Conservation (phyloP, 75 land plant species). For the Azolla pinnata region DNA sequence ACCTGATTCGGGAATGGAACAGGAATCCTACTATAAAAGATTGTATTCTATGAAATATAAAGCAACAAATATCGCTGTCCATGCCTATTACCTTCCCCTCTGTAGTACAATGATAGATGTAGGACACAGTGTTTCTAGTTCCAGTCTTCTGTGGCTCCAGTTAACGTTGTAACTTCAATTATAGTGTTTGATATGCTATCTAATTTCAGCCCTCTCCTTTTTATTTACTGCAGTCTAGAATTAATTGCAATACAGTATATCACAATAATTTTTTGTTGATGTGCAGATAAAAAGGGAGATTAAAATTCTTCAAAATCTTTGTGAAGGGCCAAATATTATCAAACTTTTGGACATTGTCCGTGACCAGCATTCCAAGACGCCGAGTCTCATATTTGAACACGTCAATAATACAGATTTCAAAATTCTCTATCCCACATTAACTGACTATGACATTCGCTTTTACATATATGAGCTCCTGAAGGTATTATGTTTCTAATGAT, state of each 20-base stretch:
- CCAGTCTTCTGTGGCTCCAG: no score
- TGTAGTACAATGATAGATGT: background rate
- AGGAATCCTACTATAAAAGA: no score
- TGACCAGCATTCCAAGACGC: conserved; percentile 78
- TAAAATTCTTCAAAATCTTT: conserved; percentile 71
- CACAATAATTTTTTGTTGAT: conserved; percentile 2
- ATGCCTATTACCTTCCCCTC: background rate
- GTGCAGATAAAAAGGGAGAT: conserved; percentile 80
- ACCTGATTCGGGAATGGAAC: no score
- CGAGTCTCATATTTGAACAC: conserved; percentile 73
- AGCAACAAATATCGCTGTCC: no score
- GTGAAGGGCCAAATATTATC: conserved; percentile 78
- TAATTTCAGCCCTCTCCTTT: background rate
- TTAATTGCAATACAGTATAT: background rate
- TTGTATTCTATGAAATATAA: no score
- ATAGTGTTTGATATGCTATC: background rate
- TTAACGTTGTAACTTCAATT: background rate
- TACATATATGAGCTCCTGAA: conserved; percentile 83
- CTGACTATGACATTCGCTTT: conserved; percentile 79
- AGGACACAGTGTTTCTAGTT: no score
- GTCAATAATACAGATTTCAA: conserved; percentile 89
- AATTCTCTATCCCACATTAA: conserved; percentile 64
- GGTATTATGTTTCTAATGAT: no score
- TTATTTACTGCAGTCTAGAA: no score
- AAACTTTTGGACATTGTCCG: conserved; percentile 78